Percentiles rank a stretch among this genome's conserved stretches.
Conservation (phyloP, 2,329 filamentous ascomycete genomes). For the Scedosporium aurantiacum region DNA sequence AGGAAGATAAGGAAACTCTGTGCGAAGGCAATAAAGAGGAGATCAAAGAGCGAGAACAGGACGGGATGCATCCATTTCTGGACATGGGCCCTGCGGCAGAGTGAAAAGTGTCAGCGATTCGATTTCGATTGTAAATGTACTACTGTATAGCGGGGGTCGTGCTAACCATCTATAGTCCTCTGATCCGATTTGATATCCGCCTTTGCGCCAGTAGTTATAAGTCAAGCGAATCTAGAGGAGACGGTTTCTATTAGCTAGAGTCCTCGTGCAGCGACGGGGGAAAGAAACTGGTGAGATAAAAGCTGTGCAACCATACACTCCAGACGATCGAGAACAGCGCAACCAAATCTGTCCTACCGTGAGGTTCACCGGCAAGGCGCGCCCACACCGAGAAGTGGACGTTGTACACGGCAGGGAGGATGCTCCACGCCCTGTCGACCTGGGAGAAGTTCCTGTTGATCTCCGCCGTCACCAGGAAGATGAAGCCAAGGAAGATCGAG, state of each 20-base stretch:
- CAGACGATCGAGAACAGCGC: constrained; percentile 62
- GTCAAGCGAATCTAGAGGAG: constrained; percentile 63
- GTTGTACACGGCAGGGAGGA: constrained; percentile 79
- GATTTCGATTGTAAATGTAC: background rate
- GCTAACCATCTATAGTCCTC: constrained; percentile 83
- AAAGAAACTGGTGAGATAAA: background rate
- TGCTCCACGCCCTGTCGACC: constrained; percentile 84
- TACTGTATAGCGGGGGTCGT: background rate
- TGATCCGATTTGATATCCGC: constrained; percentile 76
- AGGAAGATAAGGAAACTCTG: constrained; percentile 75
- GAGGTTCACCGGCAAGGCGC: constrained; percentile 59
- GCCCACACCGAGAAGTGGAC: constrained; percentile 78
- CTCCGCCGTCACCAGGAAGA: constrained; percentile 70
- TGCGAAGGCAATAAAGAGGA: constrained; percentile 75
- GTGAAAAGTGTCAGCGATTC: background rate
- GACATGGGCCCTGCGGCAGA: constrained; percentile 52
- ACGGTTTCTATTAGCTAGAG: background rate
- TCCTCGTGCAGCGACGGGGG: too few relatives aligned
- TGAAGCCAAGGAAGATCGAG: constrained; percentile 55
- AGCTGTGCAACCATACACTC: constrained; percentile 48
- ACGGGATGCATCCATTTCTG: constrained; percentile 50
- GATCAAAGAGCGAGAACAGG: constrained; percentile 74
- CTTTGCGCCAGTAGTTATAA: constrained; percentile 94
- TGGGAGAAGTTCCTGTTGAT: constrained; percentile 94
- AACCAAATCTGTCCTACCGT: constrained; percentile 60